phyloP scores from a whole-genome alignment of 106 monocot species.

The Allium sativum region DNA sequence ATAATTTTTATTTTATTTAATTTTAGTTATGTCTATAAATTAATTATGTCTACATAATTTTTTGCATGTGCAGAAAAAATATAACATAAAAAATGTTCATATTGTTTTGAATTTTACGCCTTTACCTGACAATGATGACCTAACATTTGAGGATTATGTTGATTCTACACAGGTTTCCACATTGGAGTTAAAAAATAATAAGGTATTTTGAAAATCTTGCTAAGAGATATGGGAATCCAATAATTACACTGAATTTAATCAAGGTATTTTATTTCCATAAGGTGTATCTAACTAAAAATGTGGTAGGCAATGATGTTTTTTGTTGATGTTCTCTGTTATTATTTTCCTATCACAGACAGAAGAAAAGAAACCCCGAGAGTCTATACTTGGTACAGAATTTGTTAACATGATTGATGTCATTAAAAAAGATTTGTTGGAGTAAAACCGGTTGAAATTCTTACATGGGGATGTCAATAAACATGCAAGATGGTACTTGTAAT shows the following conservation, averaged over 20 bases:
- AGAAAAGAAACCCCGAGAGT: conserved; percentile 76
- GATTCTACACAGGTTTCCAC: too few species aligned
- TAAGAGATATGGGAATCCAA: conserved; percentile 84
- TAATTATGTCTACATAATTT: too few species aligned
- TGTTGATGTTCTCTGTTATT: not conserved
- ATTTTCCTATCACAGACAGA: conserved; percentile 23
- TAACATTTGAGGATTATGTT: too few species aligned
- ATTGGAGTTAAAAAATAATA: too few species aligned
- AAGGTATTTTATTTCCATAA: conserved; percentile 35
- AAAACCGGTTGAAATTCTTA: conserved; percentile 60
- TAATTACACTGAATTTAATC: conserved; percentile 82
- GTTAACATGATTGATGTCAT: conserved; percentile 57
- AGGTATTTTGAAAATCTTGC: conserved; percentile 88
- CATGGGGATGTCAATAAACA: conserved; percentile 86
- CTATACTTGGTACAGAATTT: conserved; percentile 68
- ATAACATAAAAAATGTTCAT: too few species aligned
- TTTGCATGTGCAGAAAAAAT: too few species aligned
- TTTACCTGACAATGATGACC: too few species aligned
- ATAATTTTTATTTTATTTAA: too few species aligned
- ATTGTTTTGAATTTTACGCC: too few species aligned
- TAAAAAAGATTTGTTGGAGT: conserved; percentile 39
- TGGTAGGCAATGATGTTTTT: too few species aligned
- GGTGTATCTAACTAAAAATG: too few species aligned
- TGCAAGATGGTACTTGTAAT: conserved; percentile 38
- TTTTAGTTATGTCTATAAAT: too few species aligned